Evolutionary conservation across 1,139 yeast genomes (phyloP).

Genomic region (Arxiozyma telluris): DNA sequence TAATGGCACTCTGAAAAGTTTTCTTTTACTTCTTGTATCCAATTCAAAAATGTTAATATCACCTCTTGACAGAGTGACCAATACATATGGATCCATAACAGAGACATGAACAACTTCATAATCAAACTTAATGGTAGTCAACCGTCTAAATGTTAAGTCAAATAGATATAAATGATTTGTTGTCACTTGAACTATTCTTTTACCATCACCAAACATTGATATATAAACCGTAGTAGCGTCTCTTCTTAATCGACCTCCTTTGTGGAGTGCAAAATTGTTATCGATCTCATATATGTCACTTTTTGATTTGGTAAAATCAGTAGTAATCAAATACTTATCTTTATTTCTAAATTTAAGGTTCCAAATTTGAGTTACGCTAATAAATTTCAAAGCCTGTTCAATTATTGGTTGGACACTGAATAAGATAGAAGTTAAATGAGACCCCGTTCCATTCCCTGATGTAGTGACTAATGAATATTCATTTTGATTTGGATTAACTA

Average conservation of each 20-base stretch:
- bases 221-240: conserved; percentile 60
- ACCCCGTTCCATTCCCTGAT: conserved; percentile 52
- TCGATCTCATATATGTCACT: conserved; percentile 71
- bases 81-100: conserved; percentile 47
- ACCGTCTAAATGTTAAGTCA: conserved; percentile 49
- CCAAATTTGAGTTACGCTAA: conserved; percentile 71
- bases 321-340: conserved; percentile 57
- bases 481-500: conserved; percentile 56
- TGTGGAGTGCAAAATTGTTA: conserved; percentile 51
- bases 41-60: conserved; percentile 42
- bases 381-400: conserved; percentile 62
- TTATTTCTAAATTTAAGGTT: conserved; percentile 41
- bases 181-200: conserved; percentile 65
- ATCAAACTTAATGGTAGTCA: conserved; percentile 35
- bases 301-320: conserved; percentile 54
- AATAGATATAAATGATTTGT: conserved; percentile 56
- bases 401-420: conserved; percentile 60
- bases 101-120: conserved; percentile 50
- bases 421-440: conserved; percentile 50
- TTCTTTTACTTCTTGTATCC: conserved; percentile 32
- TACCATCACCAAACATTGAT: conserved; percentile 50
- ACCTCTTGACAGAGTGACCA: conserved; percentile 52
- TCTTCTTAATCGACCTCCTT: conserved; percentile 55
- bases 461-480: conserved; percentile 64
- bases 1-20: conserved; percentile 28